Percentiles rank a stretch among this genome's conserved stretches.
phyloP scores from a whole-genome alignment of 2,329 filamentous ascomycete genomes.

The Claviceps purpurea region DNA sequence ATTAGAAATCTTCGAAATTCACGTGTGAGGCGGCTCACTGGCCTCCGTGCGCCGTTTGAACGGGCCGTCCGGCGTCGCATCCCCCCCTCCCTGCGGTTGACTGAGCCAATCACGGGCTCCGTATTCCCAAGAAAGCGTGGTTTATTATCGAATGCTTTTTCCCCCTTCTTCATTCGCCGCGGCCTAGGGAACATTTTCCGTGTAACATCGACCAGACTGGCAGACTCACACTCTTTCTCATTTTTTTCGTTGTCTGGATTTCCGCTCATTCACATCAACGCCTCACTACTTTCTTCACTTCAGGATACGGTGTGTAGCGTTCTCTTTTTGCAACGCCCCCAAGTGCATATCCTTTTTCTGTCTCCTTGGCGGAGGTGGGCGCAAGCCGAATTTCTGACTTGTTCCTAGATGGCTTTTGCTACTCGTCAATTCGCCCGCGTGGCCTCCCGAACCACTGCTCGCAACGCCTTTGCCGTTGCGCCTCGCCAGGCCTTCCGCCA shows the following conservation, averaged over 20 bases:
- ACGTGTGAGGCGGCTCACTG: background rate
- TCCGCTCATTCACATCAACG: background rate
- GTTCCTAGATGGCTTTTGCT: conserved; percentile 24
- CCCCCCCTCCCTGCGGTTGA: background rate
- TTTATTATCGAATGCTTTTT: conserved; percentile 2
- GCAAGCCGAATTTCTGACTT: conserved; percentile 2
- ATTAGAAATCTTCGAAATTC: no score
- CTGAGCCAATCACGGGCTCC: background rate
- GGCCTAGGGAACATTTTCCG: background rate
- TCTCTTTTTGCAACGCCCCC: background rate
- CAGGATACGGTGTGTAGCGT: background rate
- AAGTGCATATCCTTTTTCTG: background rate
- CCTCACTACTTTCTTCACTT: background rate
- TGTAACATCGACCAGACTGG: no score
- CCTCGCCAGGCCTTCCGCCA: conserved; percentile 59
- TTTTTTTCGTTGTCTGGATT: background rate
- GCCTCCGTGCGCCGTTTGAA: conserved; percentile 2
- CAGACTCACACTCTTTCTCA: no score
- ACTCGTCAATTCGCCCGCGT: conserved; percentile 43
- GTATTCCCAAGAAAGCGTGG: background rate
- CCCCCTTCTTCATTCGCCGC: conserved; percentile 2
- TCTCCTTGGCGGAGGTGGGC: no score
- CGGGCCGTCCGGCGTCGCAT: background rate
- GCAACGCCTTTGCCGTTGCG: conserved; percentile 44
- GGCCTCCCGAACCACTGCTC: conserved; percentile 43